Evolutionary conservation across 2,329 filamentous ascomycete species (phyloP).

Genomic region (Ophiosphaerella herpotricha): DNA sequence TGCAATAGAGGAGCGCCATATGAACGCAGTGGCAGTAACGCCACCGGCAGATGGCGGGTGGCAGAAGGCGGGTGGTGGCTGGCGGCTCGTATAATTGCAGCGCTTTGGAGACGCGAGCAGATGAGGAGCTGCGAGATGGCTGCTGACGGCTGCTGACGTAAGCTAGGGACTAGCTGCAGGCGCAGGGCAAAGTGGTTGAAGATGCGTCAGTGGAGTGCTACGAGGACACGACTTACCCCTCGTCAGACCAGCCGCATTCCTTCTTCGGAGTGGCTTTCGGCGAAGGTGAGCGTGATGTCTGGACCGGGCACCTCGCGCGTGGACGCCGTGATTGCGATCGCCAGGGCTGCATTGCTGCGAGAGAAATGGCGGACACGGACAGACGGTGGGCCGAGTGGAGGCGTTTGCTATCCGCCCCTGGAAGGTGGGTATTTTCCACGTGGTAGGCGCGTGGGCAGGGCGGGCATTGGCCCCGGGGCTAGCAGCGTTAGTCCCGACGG

Average conservation of each 20-base stretch:
- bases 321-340: too few species aligned
- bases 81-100: too few species aligned
- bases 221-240: neutral
- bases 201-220: slow-evolving; percentile 8
- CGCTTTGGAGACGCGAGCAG: neutral
- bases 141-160: neutral
- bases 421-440: slow-evolving; percentile 13
- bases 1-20: too few species aligned
- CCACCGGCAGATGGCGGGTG: neutral
- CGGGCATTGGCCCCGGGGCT: slow-evolving; percentile 3
- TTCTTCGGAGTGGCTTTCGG: neutral
- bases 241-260: too few species aligned
- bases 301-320: too few species aligned
- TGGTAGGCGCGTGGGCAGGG: slow-evolving; percentile 25
- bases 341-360: too few species aligned
- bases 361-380: neutral
- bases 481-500: neutral
- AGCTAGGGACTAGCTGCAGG: slow-evolving; percentile 19
- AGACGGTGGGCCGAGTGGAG: neutral
- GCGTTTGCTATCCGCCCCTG: neutral
- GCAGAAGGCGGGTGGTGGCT: too few species aligned
- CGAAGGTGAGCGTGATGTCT: neutral
- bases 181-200: slow-evolving; percentile 16
- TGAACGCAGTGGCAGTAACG: neutral
- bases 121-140: neutral